Evolutionary conservation across 306 rosid genomes (phyloP).

Genomic region (Ziziphus jujuba): DNA sequence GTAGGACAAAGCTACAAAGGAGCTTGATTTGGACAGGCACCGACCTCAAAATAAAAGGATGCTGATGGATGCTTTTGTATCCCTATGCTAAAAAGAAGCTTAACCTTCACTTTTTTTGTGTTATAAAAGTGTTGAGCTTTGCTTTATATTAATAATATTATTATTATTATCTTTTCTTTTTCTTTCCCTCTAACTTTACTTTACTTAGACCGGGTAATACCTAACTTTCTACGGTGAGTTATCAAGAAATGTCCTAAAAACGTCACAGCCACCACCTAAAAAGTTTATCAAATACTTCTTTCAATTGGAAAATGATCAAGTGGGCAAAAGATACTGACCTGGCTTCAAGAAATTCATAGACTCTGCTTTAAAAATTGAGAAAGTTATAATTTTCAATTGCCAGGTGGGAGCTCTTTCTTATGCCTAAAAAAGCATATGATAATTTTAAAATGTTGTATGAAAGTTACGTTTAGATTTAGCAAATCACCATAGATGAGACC

Average conservation of each 20-base stretch:
- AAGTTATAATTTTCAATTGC: neutral
- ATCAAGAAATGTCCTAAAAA: slow-evolving; percentile 18
- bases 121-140: slow-evolving; percentile 30
- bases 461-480: too few relatives aligned
- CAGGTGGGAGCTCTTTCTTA: neutral
- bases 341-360: neutral
- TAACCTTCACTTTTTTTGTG: slow-evolving; percentile 32
- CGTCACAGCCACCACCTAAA: slow-evolving; percentile 32
- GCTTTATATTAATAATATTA: too few relatives aligned
- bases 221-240: slow-evolving; percentile 35
- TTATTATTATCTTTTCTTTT: slow-evolving; percentile 3
- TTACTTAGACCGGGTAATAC: slow-evolving; percentile 27
- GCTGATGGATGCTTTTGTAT: slow-evolving; percentile 32
- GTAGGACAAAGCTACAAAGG: slow-evolving; percentile 34
- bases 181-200: slow-evolving; percentile 9
- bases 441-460: neutral
- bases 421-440: neutral
- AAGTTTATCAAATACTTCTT: slow-evolving; percentile 9
- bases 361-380: too few relatives aligned
- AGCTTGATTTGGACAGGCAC: slow-evolving; percentile 64
- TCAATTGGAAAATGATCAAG: slow-evolving; percentile 10
- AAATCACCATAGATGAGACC: too few relatives aligned
- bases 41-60: slow-evolving; percentile 34
- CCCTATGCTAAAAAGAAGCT: slow-evolving; percentile 39
- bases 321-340: neutral